Evolutionary conservation across 441 rosid species (phyloP).

Genomic region (Erysimum cheiri): DNA sequence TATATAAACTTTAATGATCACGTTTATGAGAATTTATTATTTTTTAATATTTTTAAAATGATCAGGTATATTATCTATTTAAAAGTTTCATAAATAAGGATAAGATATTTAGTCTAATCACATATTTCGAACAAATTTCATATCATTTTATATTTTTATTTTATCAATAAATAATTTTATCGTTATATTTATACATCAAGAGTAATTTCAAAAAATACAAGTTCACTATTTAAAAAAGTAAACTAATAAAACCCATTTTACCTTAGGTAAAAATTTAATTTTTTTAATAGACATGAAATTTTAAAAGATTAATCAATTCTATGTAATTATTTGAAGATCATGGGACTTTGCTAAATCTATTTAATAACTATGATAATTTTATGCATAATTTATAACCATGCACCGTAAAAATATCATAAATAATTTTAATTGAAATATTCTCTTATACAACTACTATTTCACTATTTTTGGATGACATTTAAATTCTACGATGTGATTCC

Average conservation of each 20-base stretch:
- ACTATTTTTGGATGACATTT: conserved; percentile 4
- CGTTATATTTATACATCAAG: neutral
- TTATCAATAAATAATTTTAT: neutral
- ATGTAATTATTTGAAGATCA: neutral
- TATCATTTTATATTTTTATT: neutral
- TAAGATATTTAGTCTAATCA: neutral
- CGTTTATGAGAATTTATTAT: neutral
- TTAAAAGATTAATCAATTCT: neutral
- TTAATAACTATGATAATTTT: neutral
- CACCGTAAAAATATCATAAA: neutral
- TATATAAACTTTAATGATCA: neutral
- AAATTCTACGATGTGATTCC: neutral
- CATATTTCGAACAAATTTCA: neutral
- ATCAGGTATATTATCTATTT: neutral
- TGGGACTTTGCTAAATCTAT: neutral
- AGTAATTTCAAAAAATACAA: neutral
- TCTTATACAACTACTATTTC: neutral
- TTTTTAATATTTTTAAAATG: neutral
- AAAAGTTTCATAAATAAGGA: neutral
- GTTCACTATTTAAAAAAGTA: neutral
- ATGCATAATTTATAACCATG: neutral
- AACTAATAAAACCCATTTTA: neutral
- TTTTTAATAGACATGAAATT: neutral
- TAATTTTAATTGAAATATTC: neutral
- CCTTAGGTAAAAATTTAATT: neutral